These are phyloP conservation scores for Arctium lappa DNA, from an alignment of 129 eudicot species.

Conservation along the genomic window DNA sequence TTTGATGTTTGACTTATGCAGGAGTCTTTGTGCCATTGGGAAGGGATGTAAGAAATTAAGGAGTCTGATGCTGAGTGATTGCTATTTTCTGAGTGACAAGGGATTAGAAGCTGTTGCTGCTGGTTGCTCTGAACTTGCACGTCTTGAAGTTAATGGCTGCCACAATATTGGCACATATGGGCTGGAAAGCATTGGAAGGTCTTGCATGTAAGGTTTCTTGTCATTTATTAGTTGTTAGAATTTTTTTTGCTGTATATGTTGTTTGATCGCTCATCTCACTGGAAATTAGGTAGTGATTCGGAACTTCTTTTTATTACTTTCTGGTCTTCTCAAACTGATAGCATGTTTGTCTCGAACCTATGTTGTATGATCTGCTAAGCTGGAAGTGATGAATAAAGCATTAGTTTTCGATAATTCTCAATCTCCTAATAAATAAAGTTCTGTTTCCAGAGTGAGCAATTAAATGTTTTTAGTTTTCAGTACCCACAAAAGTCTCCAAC, in stretches of 20 bases:
- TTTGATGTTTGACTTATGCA: slow-evolving; percentile 22
- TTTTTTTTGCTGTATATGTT: neutral
- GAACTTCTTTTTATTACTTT: neutral
- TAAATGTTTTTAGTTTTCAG: neutral
- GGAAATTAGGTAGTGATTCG: neutral
- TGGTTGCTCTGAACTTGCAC: slow-evolving; percentile 90
- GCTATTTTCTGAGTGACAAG: slow-evolving; percentile 75
- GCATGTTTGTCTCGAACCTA: neutral
- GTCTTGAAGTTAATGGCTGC: slow-evolving; percentile 95
- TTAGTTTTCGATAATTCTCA: neutral
- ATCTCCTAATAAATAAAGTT: neutral
- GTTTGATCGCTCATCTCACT: neutral
- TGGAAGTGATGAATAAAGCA: neutral
- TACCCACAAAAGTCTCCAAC: neutral
- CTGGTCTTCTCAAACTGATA: neutral
- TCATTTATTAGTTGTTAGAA: slow-evolving; percentile 2
- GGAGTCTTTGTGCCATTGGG: slow-evolving; percentile 87
- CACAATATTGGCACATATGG: slow-evolving; percentile 87
- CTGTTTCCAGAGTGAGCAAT: neutral
- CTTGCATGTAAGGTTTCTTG: slow-evolving; percentile 57
- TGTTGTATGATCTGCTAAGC: neutral
- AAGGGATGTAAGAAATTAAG: slow-evolving; percentile 80
- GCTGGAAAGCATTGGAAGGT: slow-evolving; percentile 71
- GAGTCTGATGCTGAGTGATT: slow-evolving; percentile 77
- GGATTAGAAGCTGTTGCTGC: slow-evolving; percentile 85